Percentiles rank a stretch among this genome's conserved stretches.
Conservation (phyloP, 2,329 filamentous ascomycete genomes). For the Alternaria sp. region DNA sequence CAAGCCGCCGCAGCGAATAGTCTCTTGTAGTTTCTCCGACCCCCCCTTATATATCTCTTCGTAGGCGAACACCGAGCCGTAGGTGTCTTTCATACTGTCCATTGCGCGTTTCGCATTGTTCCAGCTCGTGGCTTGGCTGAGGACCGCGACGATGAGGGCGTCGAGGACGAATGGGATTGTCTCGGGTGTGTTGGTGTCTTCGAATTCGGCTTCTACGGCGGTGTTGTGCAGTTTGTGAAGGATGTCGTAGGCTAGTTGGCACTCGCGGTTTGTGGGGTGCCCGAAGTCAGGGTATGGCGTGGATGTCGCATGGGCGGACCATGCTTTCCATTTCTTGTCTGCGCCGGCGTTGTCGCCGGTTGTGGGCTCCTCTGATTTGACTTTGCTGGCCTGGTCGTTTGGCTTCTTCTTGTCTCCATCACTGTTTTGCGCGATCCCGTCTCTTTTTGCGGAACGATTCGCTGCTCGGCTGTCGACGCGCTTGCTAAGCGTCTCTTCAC, state of each 20-base stretch:
- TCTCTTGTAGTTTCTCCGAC: slow-evolving; percentile 1
- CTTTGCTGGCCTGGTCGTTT: neutral
- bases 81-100: slow-evolving; percentile 1
- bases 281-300: slow-evolving; percentile 10
- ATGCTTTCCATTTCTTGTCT: slow-evolving; percentile 10
- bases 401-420: neutral
- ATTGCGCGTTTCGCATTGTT: slow-evolving; percentile 12
- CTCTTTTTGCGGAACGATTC: neutral
- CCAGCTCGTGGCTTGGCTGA: slow-evolving; percentile 11
- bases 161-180: slow-evolving; percentile 9
- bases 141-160: slow-evolving; percentile 5
- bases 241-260: slow-evolving; percentile 5
- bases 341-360: neutral
- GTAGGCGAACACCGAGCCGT: slow-evolving; percentile 8
- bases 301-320: slow-evolving; percentile 10
- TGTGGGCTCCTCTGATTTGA: neutral
- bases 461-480: neutral
- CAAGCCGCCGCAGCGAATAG: slow-evolving; percentile 3
- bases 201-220: slow-evolving; percentile 6
- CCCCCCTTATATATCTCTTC: neutral
- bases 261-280: slow-evolving; percentile 5
- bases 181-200: neutral
- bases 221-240: slow-evolving; percentile 7
- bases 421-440: neutral
- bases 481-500: neutral